phyloP scores from a whole-genome alignment of 2,329 filamentous ascomycete species.

The Fusarium coffeatum region DNA sequence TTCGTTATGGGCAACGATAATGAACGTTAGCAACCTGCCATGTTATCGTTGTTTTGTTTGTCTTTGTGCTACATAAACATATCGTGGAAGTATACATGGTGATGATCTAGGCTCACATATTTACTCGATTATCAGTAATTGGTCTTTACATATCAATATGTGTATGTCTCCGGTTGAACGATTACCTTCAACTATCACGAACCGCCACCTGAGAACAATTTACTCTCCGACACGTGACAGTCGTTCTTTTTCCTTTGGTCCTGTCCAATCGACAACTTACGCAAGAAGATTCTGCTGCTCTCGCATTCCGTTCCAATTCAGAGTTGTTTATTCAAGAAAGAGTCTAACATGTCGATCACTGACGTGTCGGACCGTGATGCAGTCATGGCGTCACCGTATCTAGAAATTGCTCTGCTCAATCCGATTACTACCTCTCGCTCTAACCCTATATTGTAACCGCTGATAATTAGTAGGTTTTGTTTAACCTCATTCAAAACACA shows the following conservation, averaged over 20 bases:
- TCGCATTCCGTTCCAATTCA: conserved; percentile 23
- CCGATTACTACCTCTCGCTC: neutral
- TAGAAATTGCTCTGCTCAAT: neutral
- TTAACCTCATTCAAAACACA: neutral
- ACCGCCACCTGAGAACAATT: neutral
- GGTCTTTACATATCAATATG: neutral
- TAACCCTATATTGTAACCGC: neutral
- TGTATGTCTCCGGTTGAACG: neutral
- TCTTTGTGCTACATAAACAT: neutral
- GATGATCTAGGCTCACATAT: neutral
- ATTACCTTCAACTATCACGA: neutral
- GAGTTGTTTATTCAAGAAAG: conserved; percentile 5
- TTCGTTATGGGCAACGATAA: neutral
- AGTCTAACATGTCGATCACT: conserved; percentile 15
- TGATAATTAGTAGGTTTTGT: neutral
- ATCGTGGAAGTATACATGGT: neutral
- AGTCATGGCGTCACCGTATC: conserved; percentile 23
- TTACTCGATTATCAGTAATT: neutral
- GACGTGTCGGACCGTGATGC: conserved; percentile 21
- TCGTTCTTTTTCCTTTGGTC: neutral
- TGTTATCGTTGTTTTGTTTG: neutral
- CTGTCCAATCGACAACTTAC: neutral
- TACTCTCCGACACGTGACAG: neutral
- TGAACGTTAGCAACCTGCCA: neutral
- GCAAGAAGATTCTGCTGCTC: conserved; percentile 5